phyloP scores from a whole-genome alignment of 805 yeast genomes.

The Candida chauliodis region DNA sequence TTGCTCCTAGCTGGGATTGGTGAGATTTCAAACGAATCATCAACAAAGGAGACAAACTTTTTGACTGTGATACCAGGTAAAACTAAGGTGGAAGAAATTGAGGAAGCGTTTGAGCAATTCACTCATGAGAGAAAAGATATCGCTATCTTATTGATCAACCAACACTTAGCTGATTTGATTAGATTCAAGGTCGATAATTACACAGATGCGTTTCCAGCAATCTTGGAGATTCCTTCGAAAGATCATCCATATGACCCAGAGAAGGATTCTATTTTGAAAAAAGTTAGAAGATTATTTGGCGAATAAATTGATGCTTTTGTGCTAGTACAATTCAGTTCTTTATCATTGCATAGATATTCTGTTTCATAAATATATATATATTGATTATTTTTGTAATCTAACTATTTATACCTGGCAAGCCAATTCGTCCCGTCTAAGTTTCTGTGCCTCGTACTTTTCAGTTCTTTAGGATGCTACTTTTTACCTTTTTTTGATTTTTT shows the following conservation, averaged over 20 bases:
- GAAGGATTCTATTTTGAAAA: constrained; percentile 90
- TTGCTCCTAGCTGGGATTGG: constrained; percentile 94
- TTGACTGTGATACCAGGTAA: constrained; percentile 71
- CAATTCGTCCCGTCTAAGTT: background rate
- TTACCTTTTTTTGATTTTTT: constrained; percentile 11
- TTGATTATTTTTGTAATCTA: background rate
- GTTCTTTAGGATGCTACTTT: background rate
- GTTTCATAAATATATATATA: background rate
- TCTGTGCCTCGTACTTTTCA: too few relatives aligned
- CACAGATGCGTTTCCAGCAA: constrained; percentile 92
- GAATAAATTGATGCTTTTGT: constrained; percentile 48
- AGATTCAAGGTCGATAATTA: constrained; percentile 77
- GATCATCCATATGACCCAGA: constrained; percentile 99
- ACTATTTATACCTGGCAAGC: background rate
- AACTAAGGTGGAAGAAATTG: constrained; percentile 73
- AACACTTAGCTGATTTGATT: constrained; percentile 89
- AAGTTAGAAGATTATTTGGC: constrained; percentile 93
- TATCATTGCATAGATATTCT: constrained; percentile 3
- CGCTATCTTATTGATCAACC: constrained; percentile 90
- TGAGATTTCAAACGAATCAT: constrained; percentile 61
- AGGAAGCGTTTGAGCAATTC: constrained; percentile 68
- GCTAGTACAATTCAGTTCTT: background rate
- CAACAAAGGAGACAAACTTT: constrained; percentile 75
- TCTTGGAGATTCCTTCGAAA: constrained; percentile 94
- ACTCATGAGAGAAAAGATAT: constrained; percentile 78